phyloP scores from a whole-genome alignment of 192 early-diverging fungal species.

The Backusella westeae region DNA sequence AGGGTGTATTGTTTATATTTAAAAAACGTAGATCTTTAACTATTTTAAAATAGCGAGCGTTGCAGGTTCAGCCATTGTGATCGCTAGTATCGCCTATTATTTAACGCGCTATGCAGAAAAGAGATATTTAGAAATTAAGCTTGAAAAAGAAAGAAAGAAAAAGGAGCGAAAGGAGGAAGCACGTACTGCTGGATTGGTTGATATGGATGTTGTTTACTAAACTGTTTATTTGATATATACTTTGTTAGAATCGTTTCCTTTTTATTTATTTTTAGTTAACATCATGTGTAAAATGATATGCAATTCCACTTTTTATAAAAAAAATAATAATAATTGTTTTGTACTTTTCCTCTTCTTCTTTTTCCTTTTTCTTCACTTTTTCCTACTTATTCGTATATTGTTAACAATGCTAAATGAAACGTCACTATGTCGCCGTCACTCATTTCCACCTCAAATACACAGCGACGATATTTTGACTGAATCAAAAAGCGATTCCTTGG shows the following conservation, averaged over 20 bases:
- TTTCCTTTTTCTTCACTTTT: neutral
- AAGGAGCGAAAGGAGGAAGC: slow-evolving; percentile 33
- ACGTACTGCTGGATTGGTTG: slow-evolving; percentile 22
- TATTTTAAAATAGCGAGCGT: slow-evolving; percentile 21
- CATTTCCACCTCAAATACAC: neutral
- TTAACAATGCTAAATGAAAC: neutral
- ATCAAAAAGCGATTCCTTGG: neutral
- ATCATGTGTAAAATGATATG: slow-evolving; percentile 4
- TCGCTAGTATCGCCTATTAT: slow-evolving; percentile 30
- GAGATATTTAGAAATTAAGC: neutral
- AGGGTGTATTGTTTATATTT: neutral
- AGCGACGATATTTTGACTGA: neutral
- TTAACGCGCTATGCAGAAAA: slow-evolving; percentile 23
- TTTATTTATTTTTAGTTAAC: neutral
- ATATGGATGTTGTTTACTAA: slow-evolving; percentile 34
- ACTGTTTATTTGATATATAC: slow-evolving; percentile 1
- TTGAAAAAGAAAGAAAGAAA: slow-evolving; percentile 28
- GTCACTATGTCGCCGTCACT: neutral
- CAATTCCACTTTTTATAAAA: neutral
- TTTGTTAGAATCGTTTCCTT: neutral
- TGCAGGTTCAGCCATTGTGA: slow-evolving; percentile 16
- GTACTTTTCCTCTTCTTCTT: neutral
- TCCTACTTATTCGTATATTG: neutral
- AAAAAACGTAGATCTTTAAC: neutral
- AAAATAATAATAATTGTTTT: neutral